Evolutionary conservation across 2,329 filamentous ascomycete genomes (phyloP), one percentile per base, ranked within the genome.

Genomic region (Thelonectria blattea): DNA sequence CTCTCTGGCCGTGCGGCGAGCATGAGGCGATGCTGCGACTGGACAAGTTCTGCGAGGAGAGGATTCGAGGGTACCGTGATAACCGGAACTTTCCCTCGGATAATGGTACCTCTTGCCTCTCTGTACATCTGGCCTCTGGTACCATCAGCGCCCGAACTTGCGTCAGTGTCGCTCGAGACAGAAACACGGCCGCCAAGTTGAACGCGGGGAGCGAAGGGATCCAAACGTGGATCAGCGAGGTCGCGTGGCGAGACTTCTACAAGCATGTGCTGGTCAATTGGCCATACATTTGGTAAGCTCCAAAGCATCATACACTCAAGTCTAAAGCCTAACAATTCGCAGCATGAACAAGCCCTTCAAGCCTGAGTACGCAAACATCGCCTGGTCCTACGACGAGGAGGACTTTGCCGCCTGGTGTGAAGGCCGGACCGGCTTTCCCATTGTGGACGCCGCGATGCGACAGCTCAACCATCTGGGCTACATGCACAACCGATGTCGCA

Each of bases 211-310:
- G 84, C 18, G 76, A 85, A 15, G 91, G 91, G 0, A 88, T 91
- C 58, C 80, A 84, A 52, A 81, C 82, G 0, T 96, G 91, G 91
- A 92, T 95, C 64, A 88, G 88, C 54, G 92, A 96, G 74, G 82
- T 96, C 3, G 92, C 91, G 0, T 95, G 92, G 92, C 82, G 92
- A 14, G 92, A 96, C 70, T 96, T 96, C 71, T 96, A 96, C 78
- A 92, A 89, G 70, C 91, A 95, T 72, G 91, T 97, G 3, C 78
- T 97, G 5, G 91, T 88, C 0, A 80, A 93, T 61, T 96, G 92
- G 91, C 93, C 93, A 0, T 93, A 93, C 68, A 81, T 93, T 7
- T 92, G 88, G 87, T 88, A 76, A 71, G 82, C 74, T 3, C 9
- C n/a, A 15, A 20, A 3, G n/a, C n/a, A 4, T 18, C 7, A 7